Conservation (phyloP, 371 early-diverging fungal species). For the Coemansia sp. region DNA sequence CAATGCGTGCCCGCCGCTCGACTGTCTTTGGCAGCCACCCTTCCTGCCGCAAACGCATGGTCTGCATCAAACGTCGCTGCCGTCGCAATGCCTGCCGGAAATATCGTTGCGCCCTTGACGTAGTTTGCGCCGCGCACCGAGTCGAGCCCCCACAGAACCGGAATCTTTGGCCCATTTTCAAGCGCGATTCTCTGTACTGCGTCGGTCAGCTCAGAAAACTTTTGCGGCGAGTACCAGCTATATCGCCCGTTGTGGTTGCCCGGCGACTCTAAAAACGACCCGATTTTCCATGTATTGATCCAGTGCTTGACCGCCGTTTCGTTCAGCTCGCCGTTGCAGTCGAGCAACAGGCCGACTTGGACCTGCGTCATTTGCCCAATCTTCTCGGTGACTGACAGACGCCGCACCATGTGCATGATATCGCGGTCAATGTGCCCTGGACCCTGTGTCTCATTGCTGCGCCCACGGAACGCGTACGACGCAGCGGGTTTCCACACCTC, state of each 20-base stretch:
- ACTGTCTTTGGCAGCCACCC: constrained; percentile 59
- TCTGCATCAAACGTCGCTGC: constrained; percentile 58
- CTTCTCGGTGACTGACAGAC: constrained; percentile 59
- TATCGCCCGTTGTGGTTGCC: constrained; percentile 52
- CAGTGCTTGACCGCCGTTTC: constrained; percentile 50
- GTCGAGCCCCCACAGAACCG: constrained; percentile 60
- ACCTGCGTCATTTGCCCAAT: constrained; percentile 70
- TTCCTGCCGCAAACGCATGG: constrained; percentile 55
- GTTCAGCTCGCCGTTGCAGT: constrained; percentile 54
- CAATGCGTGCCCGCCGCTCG: constrained; percentile 58
- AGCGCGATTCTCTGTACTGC: constrained; percentile 53
- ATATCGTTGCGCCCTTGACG: constrained; percentile 59
- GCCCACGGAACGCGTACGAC: constrained; percentile 3
- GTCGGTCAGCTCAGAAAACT: constrained; percentile 53
- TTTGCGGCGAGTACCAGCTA: constrained; percentile 52
- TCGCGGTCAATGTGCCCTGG: constrained; percentile 30
- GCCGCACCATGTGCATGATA: constrained; percentile 17
- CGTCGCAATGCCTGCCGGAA: constrained; percentile 57
- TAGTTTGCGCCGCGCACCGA: constrained; percentile 70
- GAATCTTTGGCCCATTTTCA: constrained; percentile 49
- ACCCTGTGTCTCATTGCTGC: not conserved
- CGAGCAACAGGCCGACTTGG: constrained; percentile 47
- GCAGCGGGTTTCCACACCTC: constrained; percentile 15
- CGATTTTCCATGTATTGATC: constrained; percentile 52
- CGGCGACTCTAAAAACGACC: constrained; percentile 43